Percentiles rank a stretch among this genome's conserved stretches.
Conservation (phyloP, 2,329 filamentous ascomycete genomes). For the Penicillium sp. region DNA sequence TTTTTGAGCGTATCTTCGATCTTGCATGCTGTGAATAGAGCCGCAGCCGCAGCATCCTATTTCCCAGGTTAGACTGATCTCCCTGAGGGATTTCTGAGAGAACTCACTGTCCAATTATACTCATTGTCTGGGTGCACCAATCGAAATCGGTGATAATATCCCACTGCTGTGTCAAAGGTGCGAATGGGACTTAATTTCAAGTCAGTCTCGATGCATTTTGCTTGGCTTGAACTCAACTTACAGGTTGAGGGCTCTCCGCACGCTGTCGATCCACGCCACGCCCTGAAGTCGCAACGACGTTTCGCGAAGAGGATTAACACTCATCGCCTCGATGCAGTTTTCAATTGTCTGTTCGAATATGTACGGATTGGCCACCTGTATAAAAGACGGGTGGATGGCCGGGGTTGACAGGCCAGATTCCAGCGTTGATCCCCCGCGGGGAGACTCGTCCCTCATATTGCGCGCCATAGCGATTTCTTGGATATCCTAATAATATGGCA, state of each 20-base stretch:
- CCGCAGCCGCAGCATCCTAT: constrained; percentile 80
- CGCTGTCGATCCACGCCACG: constrained; percentile 82
- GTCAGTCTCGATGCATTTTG: constrained; percentile 12
- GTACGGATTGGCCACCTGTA: constrained; percentile 69
- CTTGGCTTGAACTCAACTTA: constrained; percentile 46
- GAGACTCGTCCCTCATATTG: constrained; percentile 20
- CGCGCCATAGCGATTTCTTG: constrained; percentile 18
- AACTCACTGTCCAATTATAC: constrained; percentile 65
- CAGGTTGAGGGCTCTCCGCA: constrained; percentile 75
- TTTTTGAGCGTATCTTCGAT: constrained; percentile 98
- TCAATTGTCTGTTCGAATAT: constrained; percentile 78
- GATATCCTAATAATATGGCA: not conserved
- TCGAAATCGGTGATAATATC: constrained; percentile 92
- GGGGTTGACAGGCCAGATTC: constrained; percentile 24
- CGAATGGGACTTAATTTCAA: constrained; percentile 66
- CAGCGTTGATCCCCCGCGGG: constrained; percentile 6
- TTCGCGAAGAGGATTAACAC: constrained; percentile 73
- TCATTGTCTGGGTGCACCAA: constrained; percentile 80
- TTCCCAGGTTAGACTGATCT: constrained; percentile 2
- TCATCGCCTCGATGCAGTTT: constrained; percentile 65
- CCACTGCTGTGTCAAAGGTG: constrained; percentile 86
- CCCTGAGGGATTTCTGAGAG: not conserved
- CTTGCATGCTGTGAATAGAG: constrained; percentile 91
- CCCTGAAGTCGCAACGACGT: constrained; percentile 79
- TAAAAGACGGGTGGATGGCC: constrained; percentile 61